A percentile compares a stretch with the other conserved stretches of the same genome.
phyloP scores from a whole-genome alignment of 352 stramenopile species.

The Pythium periplocum region DNA sequence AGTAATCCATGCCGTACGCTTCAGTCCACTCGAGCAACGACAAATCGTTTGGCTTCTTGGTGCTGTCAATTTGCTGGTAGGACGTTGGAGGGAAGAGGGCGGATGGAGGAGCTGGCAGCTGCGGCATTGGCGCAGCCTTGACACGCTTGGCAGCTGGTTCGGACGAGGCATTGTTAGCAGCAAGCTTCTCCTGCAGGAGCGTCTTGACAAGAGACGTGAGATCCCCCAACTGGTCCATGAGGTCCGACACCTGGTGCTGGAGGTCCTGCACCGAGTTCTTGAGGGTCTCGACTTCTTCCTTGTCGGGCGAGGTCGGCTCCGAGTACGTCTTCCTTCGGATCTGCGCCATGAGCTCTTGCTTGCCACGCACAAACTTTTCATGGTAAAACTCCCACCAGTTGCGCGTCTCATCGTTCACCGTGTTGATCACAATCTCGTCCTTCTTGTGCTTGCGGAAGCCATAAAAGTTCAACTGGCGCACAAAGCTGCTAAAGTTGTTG shows the following conservation, averaged over 20 bases:
- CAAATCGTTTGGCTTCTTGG: conserved; percentile 51
- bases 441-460: conserved; percentile 93
- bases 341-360: conserved; percentile 81
- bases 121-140: conserved; percentile 14
- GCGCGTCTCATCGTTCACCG: conserved; percentile 67
- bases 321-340: conserved; percentile 88
- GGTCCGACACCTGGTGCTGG: conserved; percentile 64
- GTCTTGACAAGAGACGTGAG: conserved; percentile 71
- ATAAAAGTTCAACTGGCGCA: conserved; percentile 93
- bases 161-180: background rate
- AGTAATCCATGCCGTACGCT: conserved; percentile 72
- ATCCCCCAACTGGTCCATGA: conserved; percentile 74
- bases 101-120: conserved; percentile 1
- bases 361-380: conserved; percentile 83
- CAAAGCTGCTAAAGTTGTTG: conserved; percentile 93
- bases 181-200: conserved; percentile 54
- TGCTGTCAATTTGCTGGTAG: conserved; percentile 25
- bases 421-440: conserved; percentile 82
- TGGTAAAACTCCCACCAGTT: conserved; percentile 92
- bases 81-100: conserved; percentile 18
- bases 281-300: conserved; percentile 70
- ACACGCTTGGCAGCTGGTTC: conserved; percentile 42
- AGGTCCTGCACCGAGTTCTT: conserved; percentile 73
- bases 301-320: conserved; percentile 67
- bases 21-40: conserved; percentile 77